Conservation (phyloP, 208 protist genomes). For the Trypanosoma theileri region DNA sequence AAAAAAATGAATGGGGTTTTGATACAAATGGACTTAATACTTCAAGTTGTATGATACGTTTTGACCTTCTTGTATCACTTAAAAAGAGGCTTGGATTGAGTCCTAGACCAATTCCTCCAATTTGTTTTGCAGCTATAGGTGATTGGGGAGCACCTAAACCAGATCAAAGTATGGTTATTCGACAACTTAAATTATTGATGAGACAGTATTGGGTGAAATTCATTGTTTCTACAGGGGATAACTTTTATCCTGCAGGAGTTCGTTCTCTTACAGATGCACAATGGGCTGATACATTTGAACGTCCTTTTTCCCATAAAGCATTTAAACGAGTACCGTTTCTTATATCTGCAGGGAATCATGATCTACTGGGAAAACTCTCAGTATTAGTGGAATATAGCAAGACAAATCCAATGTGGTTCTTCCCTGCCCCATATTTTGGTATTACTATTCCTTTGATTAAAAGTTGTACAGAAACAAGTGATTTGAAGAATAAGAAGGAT, state of each 20-base stretch:
- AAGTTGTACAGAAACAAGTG: background rate
- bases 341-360: constrained; percentile 30
- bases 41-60: constrained; percentile 6
- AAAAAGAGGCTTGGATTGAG: background rate
- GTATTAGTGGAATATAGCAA: constrained; percentile 15
- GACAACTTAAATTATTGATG: constrained; percentile 9
- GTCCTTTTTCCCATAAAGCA: constrained; percentile 11
- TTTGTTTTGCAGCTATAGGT: constrained; percentile 29
- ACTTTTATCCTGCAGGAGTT: constrained; percentile 27
- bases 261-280: background rate
- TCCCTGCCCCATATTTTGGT: constrained; percentile 17
- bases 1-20: constrained; percentile 16
- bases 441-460: constrained; percentile 19
- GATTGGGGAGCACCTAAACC: constrained; percentile 15
- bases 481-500: background rate
- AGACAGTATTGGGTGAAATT: constrained; percentile 20
- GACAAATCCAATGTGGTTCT: constrained; percentile 17
- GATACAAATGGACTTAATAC: constrained; percentile 1
- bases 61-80: constrained; percentile 19
- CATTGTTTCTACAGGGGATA: constrained; percentile 30
- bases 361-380: background rate
- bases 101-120: constrained; percentile 3
- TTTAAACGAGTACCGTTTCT: constrained; percentile 20
- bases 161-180: constrained; percentile 8
- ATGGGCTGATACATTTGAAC: constrained; percentile 22